Evolutionary conservation across 2,329 filamentous ascomycete species (phyloP), one percentile per base, ranked within the genome.

Genomic region (Alternaria sp.): DNA sequence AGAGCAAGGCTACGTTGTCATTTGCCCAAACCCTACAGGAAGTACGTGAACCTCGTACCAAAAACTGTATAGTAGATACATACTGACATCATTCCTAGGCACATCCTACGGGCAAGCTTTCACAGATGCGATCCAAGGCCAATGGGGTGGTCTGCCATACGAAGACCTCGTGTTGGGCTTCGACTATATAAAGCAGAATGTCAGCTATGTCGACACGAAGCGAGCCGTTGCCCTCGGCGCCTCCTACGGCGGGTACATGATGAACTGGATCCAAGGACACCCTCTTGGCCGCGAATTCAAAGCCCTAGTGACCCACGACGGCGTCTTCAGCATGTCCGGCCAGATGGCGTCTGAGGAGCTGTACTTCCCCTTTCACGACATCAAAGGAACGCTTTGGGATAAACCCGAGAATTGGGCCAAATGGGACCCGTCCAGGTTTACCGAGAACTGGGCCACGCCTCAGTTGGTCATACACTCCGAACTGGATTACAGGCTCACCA

Each of bases 391-490:
- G 13, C 73, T 76, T 13, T 81, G 80, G 80, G 65, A 74, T 9
- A 75, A 79, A n/a, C 69, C 72, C 15, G 81, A 84, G 51, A 79
- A 80, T 9, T 89, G 87, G 86, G 80, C 81, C 25, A 77, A 83
- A 52, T 90, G 87, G 85, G 87, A 90, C 72, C 88, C 88, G 0
- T 83, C 83, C 17, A 80, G 80, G 5, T 84, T 86, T 70, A 83
- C 86, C 0, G 79, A 85, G 36, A 86, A 95, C 69, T 97, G 94
- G 94, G 83, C 87, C 1, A 97, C 94, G 1, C 96, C 96, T 1
- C 90, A 96, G 80, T 84, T 99, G 65, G 89, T 96, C 64, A 93
- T 98, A 58, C 95, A 98, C 80, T 95, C 89, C 74, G 93, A 96
- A 73, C 85, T 96, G 30, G 95, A 98, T 79, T 98, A 97, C 77